phyloP scores from a whole-genome alignment of 305 asterid species.

The Stenogyne calaminthoides region DNA sequence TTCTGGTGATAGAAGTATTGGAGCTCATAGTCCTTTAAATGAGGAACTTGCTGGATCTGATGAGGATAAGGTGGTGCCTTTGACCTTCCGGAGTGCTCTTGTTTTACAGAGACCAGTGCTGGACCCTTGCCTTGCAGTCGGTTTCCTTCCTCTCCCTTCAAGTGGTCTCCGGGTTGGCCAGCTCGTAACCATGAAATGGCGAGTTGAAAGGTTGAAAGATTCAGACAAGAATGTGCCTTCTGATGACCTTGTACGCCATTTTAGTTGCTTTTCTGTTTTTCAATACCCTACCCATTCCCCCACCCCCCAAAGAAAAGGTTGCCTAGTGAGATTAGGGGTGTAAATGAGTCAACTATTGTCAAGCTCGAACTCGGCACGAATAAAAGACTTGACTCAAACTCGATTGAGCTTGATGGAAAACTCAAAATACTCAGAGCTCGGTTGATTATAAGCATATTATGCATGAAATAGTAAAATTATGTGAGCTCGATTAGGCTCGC shows the following conservation, averaged over 20 bases:
- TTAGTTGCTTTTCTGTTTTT: conserved; percentile 25
- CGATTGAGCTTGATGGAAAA: too few species aligned
- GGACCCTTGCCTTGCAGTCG: conserved; percentile 98
- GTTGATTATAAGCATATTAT: too few species aligned
- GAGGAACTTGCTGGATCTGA: conserved; percentile 45
- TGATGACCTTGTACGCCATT: conserved; percentile 56
- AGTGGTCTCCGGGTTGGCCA: conserved; percentile 93
- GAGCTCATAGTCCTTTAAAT: conserved; percentile 77
- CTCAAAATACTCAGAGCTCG: too few species aligned
- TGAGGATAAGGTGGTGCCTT: conserved; percentile 40
- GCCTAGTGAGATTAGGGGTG: too few species aligned
- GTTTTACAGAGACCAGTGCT: conserved; percentile 82
- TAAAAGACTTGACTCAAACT: too few species aligned
- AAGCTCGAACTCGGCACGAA: too few species aligned
- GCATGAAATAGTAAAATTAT: too few species aligned
- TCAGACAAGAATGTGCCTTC: conserved; percentile 44
- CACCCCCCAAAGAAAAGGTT: neutral
- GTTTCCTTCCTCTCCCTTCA: conserved; percentile 93
- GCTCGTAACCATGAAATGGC: conserved; percentile 94
- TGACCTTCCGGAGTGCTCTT: conserved; percentile 79
- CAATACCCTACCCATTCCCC: neutral
- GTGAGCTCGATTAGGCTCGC: too few species aligned
- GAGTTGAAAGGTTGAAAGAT: conserved; percentile 87
- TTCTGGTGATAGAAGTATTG: conserved; percentile 70
- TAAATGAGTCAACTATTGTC: too few species aligned